Conservation (phyloP, 1,284 basidiomycete genomes). For the Cronartium quercuum region DNA sequence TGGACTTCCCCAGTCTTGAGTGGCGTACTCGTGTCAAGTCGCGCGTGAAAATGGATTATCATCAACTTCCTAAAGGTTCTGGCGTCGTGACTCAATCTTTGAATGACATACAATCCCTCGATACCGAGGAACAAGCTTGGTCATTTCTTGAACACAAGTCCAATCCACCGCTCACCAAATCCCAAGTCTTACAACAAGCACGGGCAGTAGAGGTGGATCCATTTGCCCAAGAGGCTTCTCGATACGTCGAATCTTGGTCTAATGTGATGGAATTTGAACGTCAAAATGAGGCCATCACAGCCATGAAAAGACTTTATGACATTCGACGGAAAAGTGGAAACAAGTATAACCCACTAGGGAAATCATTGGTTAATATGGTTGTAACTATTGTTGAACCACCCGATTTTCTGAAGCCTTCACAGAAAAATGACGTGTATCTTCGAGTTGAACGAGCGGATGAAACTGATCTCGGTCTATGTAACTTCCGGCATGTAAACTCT, state of each 20-base stretch:
- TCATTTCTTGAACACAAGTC: background rate
- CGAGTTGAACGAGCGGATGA: background rate
- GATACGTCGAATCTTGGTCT: background rate
- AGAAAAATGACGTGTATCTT: background rate
- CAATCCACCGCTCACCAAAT: background rate
- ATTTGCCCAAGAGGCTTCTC: background rate
- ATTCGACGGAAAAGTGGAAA: background rate
- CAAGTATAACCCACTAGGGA: background rate
- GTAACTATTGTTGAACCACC: background rate
- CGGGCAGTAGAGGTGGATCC: background rate
- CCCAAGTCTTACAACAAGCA: background rate
- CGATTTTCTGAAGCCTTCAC: background rate
- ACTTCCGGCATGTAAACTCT: background rate
- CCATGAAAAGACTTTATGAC: constrained; percentile 1
- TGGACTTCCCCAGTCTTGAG: background rate
- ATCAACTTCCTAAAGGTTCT: background rate
- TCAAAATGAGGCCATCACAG: background rate
- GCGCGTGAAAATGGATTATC: background rate
- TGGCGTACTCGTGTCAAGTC: background rate
- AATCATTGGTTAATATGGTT: background rate
- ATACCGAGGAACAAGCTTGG: background rate
- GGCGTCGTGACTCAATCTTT: background rate
- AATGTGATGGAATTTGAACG: constrained; percentile 1
- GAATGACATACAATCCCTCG: background rate
- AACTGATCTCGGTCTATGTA: background rate